phyloP scores from a whole-genome alignment of 805 yeast genomes.

The Saturnispora zaruensis region DNA sequence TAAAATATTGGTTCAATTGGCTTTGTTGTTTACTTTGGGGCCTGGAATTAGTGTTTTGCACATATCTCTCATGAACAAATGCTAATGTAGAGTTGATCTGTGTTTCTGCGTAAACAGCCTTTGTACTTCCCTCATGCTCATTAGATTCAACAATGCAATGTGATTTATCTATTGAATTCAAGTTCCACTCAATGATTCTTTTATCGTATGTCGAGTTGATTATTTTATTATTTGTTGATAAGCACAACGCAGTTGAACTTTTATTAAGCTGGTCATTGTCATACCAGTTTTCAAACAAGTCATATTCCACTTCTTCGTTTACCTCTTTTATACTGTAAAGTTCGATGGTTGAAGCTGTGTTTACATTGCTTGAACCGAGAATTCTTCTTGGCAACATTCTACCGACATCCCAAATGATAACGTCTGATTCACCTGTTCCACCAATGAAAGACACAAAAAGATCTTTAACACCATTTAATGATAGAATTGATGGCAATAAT shows the following conservation, averaged over 20 bases:
- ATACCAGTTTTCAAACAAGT: constrained; percentile 14
- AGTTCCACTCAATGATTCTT: constrained; percentile 33
- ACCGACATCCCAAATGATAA: constrained; percentile 71
- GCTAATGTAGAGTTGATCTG: constrained; percentile 33
- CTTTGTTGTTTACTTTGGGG: constrained; percentile 6
- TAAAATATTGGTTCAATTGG: neutral
- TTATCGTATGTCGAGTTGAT: constrained; percentile 16
- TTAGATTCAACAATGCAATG: constrained; percentile 22
- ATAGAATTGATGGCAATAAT: constrained; percentile 34
- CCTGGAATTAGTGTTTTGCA: constrained; percentile 6
- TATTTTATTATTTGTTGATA: constrained; percentile 10
- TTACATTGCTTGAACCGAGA: constrained; percentile 20
- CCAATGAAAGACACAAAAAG: constrained; percentile 53
- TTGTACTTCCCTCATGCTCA: constrained; percentile 4
- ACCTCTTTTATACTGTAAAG: constrained; percentile 21
- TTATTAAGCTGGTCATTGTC: constrained; percentile 24
- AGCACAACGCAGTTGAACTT: constrained; percentile 6
- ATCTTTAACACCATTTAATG: constrained; percentile 28
- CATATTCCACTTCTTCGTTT: constrained; percentile 19
- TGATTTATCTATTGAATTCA: constrained; percentile 27
- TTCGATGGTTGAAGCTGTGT: constrained; percentile 18
- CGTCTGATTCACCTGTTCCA: constrained; percentile 51
- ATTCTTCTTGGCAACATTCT: constrained; percentile 42
- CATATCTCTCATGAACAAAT: constrained; percentile 33
- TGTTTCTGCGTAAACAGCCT: constrained; percentile 23